These are phyloP conservation scores for Ocimum tenuiflorum DNA, from an alignment of 257 asterid species.

Conservation along the genomic window DNA sequence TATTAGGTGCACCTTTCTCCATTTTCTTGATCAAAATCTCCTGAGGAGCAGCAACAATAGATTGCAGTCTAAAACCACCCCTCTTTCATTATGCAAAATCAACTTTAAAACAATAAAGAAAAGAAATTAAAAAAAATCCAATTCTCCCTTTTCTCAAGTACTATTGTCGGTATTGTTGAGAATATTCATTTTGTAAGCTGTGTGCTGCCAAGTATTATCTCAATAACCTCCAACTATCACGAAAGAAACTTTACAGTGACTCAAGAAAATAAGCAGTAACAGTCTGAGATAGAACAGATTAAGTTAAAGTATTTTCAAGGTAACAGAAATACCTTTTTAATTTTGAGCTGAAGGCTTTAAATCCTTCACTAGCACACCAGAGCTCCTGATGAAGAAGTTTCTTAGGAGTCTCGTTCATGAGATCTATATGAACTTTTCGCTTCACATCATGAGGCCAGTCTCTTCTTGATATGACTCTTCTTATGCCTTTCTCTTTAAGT, in stretches of 20 bases:
- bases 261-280: not conserved
- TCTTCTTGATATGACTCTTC: conserved; percentile 93
- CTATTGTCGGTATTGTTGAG: too few species aligned
- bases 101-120: conserved; percentile 1
- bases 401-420: conserved; percentile 90
- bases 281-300: not conserved
- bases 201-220: too few species aligned
- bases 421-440: conserved; percentile 82
- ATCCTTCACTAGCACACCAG: conserved; percentile 99
- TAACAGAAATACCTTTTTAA: conserved; percentile 54
- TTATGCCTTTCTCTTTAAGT: conserved; percentile 94
- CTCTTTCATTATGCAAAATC: not conserved
- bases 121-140: too few species aligned
- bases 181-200: too few species aligned
- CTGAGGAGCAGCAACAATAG: not conserved
- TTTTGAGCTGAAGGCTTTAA: conserved; percentile 83
- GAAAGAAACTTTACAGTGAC: conserved; percentile 9
- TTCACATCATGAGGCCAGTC: conserved; percentile 99
- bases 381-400: conserved; percentile 95
- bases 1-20: not conserved
- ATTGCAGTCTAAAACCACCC: conserved; percentile 4
- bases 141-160: not conserved
- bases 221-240: too few species aligned
- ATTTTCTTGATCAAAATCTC: not conserved
- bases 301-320: conserved; percentile 9